Evolutionary conservation across 371 early-diverging fungal species (phyloP), one percentile per base, ranked within the genome.

Genomic region (Lichtheimia hyalospora): DNA sequence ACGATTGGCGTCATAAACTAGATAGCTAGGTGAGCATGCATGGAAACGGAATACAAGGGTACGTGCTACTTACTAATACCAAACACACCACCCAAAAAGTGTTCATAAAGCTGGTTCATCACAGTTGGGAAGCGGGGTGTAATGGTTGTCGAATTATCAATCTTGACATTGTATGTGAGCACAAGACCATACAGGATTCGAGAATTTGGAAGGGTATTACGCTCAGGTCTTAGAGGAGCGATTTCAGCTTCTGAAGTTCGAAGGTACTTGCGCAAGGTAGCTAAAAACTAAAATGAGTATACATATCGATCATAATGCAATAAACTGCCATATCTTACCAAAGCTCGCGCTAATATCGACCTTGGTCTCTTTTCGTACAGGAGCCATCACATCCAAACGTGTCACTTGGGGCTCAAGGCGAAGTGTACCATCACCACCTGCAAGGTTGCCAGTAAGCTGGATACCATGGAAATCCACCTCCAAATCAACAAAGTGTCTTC

Each of bases 391-490:
- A 58, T 95, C 93, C 40, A 93, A 65, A 34, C 93, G 89, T 40
- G 90, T 83, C 0, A 81, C 60, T 48, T 76, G 71, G 43, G 75
- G 76, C 1, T 75, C 72, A 15, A 81, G 63, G 5, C 62, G 64
- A 20, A 81, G 25, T 5, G 86, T 72, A 13, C 83, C 71, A 28
- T 81, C 64, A 54, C 84, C 79, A 27, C 88, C 81, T 54, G 88
- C 75, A 34, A 88, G 77, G 49, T 77, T 67, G 7, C 87, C 84
- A 7, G 76, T 63, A n/a, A 89, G 40, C 52, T 82, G 78, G 43
- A 96, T 73, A 42, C 96, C 95, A 68, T 90, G 91, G 80, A 97
- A 96, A 21, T 84, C 81, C 25, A 96, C 59, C 10, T 84, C 81
- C 13, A 94, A 65, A 16, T 89, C 86, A 12, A 95, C 76, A 12